These are phyloP conservation scores for Talaromyces proteolyticus DNA, from an alignment of 495 filamentous ascomycete species.

Conservation along the genomic window DNA sequence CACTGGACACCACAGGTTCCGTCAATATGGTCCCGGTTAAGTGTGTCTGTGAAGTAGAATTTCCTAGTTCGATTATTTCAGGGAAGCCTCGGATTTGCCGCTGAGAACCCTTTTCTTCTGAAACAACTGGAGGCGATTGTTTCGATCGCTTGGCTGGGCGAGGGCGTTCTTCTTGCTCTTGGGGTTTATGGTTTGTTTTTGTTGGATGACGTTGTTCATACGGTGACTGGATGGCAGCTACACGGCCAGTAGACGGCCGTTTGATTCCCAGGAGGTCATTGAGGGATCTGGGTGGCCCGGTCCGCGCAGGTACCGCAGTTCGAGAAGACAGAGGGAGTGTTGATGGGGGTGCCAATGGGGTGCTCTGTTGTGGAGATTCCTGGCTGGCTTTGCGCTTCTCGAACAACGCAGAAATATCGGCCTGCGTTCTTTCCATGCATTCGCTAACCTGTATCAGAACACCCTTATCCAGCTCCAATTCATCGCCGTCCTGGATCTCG, in stretches of 20 bases:
- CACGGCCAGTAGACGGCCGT: conserved; percentile 39
- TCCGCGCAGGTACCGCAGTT: conserved; percentile 20
- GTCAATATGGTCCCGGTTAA: not conserved
- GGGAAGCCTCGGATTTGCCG: not conserved
- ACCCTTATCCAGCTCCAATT: conserved; percentile 71
- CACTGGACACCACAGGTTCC: not conserved
- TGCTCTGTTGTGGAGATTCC: conserved; percentile 2
- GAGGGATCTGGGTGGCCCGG: conserved; percentile 34
- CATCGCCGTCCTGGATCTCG: conserved; percentile 68
- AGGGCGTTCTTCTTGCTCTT: conserved; percentile 23
- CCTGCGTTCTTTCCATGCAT: conserved; percentile 60
- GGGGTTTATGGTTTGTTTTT: conserved; percentile 8
- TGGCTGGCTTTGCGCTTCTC: conserved; percentile 48
- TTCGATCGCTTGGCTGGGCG: conserved; percentile 46
- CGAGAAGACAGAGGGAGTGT: conserved; percentile 18
- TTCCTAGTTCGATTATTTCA: conserved; percentile 10
- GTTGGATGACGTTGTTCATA: conserved; percentile 34
- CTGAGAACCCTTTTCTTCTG: conserved; percentile 3
- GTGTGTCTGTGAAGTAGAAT: not conserved
- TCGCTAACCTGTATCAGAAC: conserved; percentile 77
- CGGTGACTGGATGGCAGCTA: conserved; percentile 37
- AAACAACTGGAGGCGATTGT: conserved; percentile 6
- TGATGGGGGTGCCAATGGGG: conserved; percentile 9
- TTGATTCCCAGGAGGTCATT: conserved; percentile 54
- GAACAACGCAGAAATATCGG: conserved; percentile 68